Evolutionary conservation across 805 yeast species (phyloP).

Genomic region (Lipomyces mesembrius): DNA sequence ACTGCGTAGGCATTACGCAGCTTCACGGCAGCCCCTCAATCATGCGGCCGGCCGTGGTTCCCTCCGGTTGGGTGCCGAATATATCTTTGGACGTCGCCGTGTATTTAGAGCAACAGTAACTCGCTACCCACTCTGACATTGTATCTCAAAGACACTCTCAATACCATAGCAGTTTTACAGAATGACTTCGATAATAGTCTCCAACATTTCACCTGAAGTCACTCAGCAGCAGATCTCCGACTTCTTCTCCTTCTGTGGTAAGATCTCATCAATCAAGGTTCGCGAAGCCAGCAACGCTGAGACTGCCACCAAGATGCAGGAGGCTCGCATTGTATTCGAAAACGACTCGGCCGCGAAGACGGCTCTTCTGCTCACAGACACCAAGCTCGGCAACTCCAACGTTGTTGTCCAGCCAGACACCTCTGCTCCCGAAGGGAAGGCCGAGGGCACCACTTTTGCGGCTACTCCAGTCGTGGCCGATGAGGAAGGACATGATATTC

Average conservation of each 20-base stretch:
- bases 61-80: not conserved
- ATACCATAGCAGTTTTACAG: not conserved
- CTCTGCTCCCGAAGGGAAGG: conserved; percentile 30
- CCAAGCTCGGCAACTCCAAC: conserved; percentile 65
- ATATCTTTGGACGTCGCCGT: too few relatives aligned
- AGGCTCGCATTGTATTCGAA: conserved; percentile 59
- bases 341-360: conserved; percentile 67
- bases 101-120: too few relatives aligned
- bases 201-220: conserved; percentile 58
- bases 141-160: too few relatives aligned
- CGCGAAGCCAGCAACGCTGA: conserved; percentile 30
- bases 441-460: conserved; percentile 24
- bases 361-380: conserved; percentile 71
- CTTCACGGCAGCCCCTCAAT: not conserved
- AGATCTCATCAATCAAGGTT: conserved; percentile 45
- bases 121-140: too few relatives aligned
- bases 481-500: conserved; percentile 52
- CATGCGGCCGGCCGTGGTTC: not conserved
- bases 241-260: conserved; percentile 79
- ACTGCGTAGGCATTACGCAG: not conserved
- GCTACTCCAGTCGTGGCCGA: conserved; percentile 22
- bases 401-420: conserved; percentile 53
- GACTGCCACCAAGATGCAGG: conserved; percentile 45
- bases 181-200: conserved; percentile 54
- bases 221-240: conserved; percentile 59